Conservation (phyloP, 148 eudicot genomes). For the Mesembryanthemum crystallinum region DNA sequence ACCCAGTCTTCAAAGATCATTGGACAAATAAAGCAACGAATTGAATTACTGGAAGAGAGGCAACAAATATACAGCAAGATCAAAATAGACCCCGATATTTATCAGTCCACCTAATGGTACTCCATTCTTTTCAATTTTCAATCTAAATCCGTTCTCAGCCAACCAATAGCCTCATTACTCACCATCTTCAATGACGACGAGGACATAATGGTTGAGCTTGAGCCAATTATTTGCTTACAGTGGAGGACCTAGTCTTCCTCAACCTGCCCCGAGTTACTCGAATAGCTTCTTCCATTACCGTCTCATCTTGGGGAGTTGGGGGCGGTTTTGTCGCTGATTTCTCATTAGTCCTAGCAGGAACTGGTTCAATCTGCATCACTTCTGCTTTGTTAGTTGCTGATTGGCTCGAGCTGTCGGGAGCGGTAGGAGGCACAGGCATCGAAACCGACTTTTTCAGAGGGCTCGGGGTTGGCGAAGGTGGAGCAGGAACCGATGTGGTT, state of each 20-base stretch:
- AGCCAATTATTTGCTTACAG: constrained; percentile 22
- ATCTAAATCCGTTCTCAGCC: not conserved
- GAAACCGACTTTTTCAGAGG: constrained; percentile 38
- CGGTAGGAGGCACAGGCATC: constrained; percentile 23
- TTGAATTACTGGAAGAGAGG: constrained; percentile 17
- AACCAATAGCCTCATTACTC: constrained; percentile 5
- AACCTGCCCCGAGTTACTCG: constrained; percentile 67
- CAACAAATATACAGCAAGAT: constrained; percentile 30
- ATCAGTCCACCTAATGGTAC: constrained; percentile 23
- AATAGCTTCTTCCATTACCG: constrained; percentile 58
- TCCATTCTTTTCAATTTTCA: constrained; percentile 1
- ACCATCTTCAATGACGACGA: constrained; percentile 9
- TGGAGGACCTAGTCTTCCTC: constrained; percentile 55
- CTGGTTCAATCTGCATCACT: constrained; percentile 37
- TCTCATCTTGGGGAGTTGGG: constrained; percentile 40
- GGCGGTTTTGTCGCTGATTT: constrained; percentile 32
- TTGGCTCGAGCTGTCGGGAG: constrained; percentile 32
- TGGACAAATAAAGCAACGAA: constrained; percentile 21
- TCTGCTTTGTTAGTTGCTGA: constrained; percentile 35
- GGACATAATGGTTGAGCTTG: not conserved
- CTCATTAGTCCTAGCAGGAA: constrained; percentile 26
- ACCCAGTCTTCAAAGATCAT: not conserved
- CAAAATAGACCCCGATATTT: constrained; percentile 15
- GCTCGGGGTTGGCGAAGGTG: constrained; percentile 24
- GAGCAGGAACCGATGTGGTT: constrained; percentile 19